A percentile compares a stretch with the other conserved stretches of the same genome.
Conservation (phyloP, 768 basidiomycete genomes). For the Lactarius hatsudake region DNA sequence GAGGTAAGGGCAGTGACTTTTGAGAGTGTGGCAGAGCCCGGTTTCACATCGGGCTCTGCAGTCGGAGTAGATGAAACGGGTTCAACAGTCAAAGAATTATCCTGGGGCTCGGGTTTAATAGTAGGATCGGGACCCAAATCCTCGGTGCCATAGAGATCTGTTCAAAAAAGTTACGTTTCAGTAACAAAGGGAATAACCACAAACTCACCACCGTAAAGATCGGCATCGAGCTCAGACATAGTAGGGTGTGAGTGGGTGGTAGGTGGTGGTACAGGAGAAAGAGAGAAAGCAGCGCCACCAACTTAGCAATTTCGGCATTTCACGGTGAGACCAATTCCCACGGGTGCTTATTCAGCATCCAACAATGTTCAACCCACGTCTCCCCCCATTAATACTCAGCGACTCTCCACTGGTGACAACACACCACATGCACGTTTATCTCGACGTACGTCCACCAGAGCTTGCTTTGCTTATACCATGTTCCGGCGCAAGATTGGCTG, state of each 20-base stretch:
- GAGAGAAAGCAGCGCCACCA: slow-evolving; percentile 23
- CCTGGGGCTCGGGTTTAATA: slow-evolving; percentile 32
- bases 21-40: background rate
- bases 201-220: slow-evolving; percentile 79
- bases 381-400: slow-evolving; percentile 56
- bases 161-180: slow-evolving; percentile 3
- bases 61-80: slow-evolving; percentile 10
- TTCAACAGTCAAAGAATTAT: slow-evolving; percentile 17
- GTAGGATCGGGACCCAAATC: slow-evolving; percentile 52
- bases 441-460: slow-evolving; percentile 65
- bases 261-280: slow-evolving; percentile 32
- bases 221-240: slow-evolving; percentile 83
- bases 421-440: slow-evolving; percentile 74
- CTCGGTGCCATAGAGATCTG: slow-evolving; percentile 59
- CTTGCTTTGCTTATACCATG: slow-evolving; percentile 81
- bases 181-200: background rate
- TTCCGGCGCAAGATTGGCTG: slow-evolving; percentile 60
- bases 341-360: slow-evolving; percentile 13
- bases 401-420: slow-evolving; percentile 60
- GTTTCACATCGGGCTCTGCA: slow-evolving; percentile 4
- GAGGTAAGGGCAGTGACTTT: background rate
- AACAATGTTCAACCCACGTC: slow-evolving; percentile 33
- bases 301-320: slow-evolving; percentile 12
- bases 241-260: slow-evolving; percentile 12
- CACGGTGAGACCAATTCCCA: slow-evolving; percentile 23